Conservation (phyloP, 2,329 filamentous ascomycete species). For the Sporothrix luriei region DNA sequence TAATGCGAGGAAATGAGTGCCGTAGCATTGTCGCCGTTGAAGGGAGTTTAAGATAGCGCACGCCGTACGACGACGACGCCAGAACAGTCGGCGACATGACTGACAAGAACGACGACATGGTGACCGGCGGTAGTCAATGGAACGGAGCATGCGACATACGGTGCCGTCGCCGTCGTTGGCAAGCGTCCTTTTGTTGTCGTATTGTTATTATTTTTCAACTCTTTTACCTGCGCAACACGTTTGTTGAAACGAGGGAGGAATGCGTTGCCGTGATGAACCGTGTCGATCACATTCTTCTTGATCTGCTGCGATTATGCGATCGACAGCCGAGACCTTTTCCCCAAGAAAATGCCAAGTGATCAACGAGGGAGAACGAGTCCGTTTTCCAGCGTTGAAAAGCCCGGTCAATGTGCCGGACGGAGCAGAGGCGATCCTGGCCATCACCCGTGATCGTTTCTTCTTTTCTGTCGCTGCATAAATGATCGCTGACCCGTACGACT, state of each 20-base stretch:
- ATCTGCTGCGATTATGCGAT: neutral
- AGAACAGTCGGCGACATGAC: conserved; percentile 4
- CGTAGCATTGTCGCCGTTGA: neutral
- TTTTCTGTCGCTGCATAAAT: neutral
- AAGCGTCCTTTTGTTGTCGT: neutral
- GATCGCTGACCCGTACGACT: neutral
- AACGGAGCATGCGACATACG: neutral
- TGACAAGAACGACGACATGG: neutral
- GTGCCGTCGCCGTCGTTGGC: neutral
- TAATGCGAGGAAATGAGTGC: neutral
- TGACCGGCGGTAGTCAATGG: neutral
- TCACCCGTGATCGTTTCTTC: neutral
- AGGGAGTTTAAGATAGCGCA: neutral
- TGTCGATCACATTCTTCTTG: conserved; percentile 23
- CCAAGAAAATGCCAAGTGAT: conserved; percentile 10
- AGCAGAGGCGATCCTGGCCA: neutral
- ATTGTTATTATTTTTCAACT: neutral
- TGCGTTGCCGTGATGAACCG: neutral
- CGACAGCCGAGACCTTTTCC: neutral
- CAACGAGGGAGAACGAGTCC: neutral
- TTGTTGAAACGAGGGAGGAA: neutral
- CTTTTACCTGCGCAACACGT: neutral
- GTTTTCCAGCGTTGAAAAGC: neutral
- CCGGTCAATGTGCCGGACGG: neutral
- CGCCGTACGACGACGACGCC: neutral